Base-by-base conservation (phyloP, 495 filamentous ascomycete genomes). In the Talaromyces borbonicus region DNA sequence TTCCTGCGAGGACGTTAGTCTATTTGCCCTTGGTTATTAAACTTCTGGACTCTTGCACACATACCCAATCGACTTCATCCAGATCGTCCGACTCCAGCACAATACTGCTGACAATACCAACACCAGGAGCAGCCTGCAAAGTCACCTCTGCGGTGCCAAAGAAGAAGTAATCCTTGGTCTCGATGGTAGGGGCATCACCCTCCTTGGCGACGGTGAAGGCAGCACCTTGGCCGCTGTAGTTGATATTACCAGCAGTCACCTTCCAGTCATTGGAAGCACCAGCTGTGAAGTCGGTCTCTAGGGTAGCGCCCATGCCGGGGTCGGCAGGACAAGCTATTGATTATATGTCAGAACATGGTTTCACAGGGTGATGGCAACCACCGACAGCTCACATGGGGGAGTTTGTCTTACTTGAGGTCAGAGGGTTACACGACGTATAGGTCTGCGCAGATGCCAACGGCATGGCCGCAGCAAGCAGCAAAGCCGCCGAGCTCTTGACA, bases 21-120 rank as follows among this genome's bases (percentile, higher is more conserved):
- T 22, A 42, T 18, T 3, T 14, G 44, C 37, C 41, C 41, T 27
- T 35, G 9, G 15, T 48, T 18, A 3, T 1, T 6, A 42, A 4
- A 12, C 22, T 8, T 48, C 5, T 5, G 5, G 20, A n/a, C 5
- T 4, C 4, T 8, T 30, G 14, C 43, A 53, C 41, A 53, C 84
- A 80, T 62, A 88, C 80, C 78, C 88, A 90, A 65, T 96, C 92
- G 56, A 98, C 84, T 68, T 98, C 92, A 62, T 98, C 92, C n/a
- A 95, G 74, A 51, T 79, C 78, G 63, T 94, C 89, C 3, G 90
- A 95, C 57, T 90, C 79, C 39, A 97, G 64, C 5, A 96, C 86
- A 43, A 90, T 72, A 11, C 79, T 85, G 67, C 83, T 76, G 58
- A 93, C 79, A 49, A 95, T 79, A 49, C 88, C 88, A 12, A 64